Conservation (phyloP, 495 filamentous ascomycete species). For the Aspergillus homomorphus region DNA sequence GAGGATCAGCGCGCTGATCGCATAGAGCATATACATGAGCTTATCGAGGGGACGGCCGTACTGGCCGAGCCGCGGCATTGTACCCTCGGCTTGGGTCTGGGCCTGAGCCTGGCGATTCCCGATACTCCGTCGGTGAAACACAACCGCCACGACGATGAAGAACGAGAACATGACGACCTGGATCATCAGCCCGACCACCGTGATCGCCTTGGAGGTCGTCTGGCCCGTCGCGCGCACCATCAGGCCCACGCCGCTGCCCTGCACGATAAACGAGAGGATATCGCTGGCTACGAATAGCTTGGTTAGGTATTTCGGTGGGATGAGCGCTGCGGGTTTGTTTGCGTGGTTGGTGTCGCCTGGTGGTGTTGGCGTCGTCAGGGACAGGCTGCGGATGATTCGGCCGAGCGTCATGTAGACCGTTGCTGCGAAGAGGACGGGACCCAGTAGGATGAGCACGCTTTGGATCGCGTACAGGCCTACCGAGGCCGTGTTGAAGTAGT, state of each 20-base stretch:
- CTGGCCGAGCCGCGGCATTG: background rate
- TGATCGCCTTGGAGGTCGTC: constrained; percentile 17
- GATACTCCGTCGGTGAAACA: constrained; percentile 30
- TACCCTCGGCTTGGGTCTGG: background rate
- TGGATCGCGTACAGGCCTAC: constrained; percentile 28
- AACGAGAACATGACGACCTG: constrained; percentile 36
- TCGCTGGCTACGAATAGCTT: constrained; percentile 26
- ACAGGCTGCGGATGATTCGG: constrained; percentile 33
- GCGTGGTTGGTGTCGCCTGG: constrained; percentile 23
- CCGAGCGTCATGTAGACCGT: constrained; percentile 54
- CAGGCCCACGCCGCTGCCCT: constrained; percentile 17
- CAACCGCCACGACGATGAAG: constrained; percentile 26
- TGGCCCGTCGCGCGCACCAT: constrained; percentile 5
- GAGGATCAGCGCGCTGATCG: constrained; percentile 48
- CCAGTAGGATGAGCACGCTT: constrained; percentile 30
- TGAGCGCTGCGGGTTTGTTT: constrained; percentile 25
- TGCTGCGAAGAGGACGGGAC: constrained; percentile 42
- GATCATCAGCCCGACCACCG: constrained; percentile 32
- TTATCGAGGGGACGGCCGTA: background rate
- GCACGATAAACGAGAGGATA: constrained; percentile 20
- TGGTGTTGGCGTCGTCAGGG: background rate
- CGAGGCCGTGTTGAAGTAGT: constrained; percentile 15
- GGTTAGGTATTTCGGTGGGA: constrained; percentile 13
- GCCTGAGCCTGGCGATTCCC: no score
- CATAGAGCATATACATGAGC: constrained; percentile 46